A percentile compares a stretch with the other conserved stretches of the same genome.
Conservation (phyloP, 2,329 filamentous ascomycete species). For the Madurella fahalii region DNA sequence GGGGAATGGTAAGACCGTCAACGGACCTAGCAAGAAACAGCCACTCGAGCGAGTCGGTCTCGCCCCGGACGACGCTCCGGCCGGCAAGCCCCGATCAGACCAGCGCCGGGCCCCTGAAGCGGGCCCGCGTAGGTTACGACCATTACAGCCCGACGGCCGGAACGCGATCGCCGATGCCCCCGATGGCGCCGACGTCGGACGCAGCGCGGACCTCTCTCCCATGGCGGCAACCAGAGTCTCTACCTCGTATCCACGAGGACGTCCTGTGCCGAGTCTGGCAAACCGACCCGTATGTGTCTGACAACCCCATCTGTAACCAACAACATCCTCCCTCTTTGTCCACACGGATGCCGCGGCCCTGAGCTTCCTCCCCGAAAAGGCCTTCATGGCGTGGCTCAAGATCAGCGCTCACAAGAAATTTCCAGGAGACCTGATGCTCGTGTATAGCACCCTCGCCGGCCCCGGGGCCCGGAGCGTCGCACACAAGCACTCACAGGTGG, state of each 20-base stretch:
- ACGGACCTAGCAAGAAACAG: slow-evolving; percentile 39
- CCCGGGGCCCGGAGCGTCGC: too few species aligned
- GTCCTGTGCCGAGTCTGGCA: slow-evolving; percentile 47
- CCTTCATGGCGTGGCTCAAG: too few species aligned
- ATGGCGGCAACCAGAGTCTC: slow-evolving; percentile 37
- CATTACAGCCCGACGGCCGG: slow-evolving; percentile 37
- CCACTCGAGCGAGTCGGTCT: slow-evolving; percentile 45
- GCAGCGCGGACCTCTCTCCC: slow-evolving; percentile 32
- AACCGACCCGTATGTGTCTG: slow-evolving; percentile 45
- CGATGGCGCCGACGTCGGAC: slow-evolving; percentile 34
- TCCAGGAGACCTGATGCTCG: slow-evolving; percentile 44
- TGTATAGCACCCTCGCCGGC: slow-evolving; percentile 38
- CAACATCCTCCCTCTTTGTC: too few species aligned
- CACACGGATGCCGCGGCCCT: too few species aligned
- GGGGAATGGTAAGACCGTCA: slow-evolving; percentile 28
- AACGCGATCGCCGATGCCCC: slow-evolving; percentile 27
- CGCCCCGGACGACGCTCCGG: slow-evolving; percentile 40
- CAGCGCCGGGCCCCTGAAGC: slow-evolving; percentile 42
- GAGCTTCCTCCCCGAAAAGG: too few species aligned
- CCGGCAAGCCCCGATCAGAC: slow-evolving; percentile 30
- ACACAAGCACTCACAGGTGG: too few species aligned
- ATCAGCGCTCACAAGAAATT: slow-evolving; percentile 32
- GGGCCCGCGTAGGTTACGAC: slow-evolving; percentile 46
- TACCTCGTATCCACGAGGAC: slow-evolving; percentile 48
- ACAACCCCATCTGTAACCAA: slow-evolving; percentile 30